phyloP scores from a whole-genome alignment of 2,329 filamentous ascomycete genomes.

The Penicillium sp. region DNA sequence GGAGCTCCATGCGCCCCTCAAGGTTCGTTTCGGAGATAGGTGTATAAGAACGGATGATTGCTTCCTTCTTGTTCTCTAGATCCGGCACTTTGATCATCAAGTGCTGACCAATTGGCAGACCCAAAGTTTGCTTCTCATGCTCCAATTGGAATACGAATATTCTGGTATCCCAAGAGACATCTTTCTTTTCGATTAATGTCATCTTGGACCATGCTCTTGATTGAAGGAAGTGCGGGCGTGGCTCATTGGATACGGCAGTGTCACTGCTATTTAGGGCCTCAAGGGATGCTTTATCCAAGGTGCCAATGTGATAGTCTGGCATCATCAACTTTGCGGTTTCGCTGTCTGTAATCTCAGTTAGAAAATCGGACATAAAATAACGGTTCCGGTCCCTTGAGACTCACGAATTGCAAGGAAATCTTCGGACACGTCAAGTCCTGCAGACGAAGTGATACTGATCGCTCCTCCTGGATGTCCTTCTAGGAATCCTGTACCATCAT shows the following conservation, averaged over 20 bases:
- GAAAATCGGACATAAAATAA: not conserved
- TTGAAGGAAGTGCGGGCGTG: slow-evolving; percentile 70
- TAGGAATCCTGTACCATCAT: slow-evolving; percentile 80
- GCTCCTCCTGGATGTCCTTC: slow-evolving; percentile 85
- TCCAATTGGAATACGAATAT: slow-evolving; percentile 82
- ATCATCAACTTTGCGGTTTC: slow-evolving; percentile 94
- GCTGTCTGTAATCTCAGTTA: slow-evolving; percentile 66
- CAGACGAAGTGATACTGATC: slow-evolving; percentile 78
- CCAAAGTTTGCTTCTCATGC: slow-evolving; percentile 69
- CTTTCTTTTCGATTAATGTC: slow-evolving; percentile 68
- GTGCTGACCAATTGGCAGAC: slow-evolving; percentile 83
- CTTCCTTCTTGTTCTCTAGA: slow-evolving; percentile 63
- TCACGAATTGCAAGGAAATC: slow-evolving; percentile 91
- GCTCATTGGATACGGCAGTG: slow-evolving; percentile 46
- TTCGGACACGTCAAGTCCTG: slow-evolving; percentile 80
- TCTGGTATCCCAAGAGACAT: slow-evolving; percentile 75
- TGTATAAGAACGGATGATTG: slow-evolving; percentile 85
- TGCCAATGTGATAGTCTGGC: slow-evolving; percentile 80
- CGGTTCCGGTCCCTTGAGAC: slow-evolving; percentile 47
- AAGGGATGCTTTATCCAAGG: slow-evolving; percentile 66
- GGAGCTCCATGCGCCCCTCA: slow-evolving; percentile 69
- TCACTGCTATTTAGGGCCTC: slow-evolving; percentile 57
- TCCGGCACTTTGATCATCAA: slow-evolving; percentile 81
- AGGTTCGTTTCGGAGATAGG: slow-evolving; percentile 71
- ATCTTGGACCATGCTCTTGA: slow-evolving; percentile 74